These are phyloP conservation scores for Fusarium euwallaceae DNA, from an alignment of 2,329 filamentous ascomycete species.

Conservation along the genomic window DNA sequence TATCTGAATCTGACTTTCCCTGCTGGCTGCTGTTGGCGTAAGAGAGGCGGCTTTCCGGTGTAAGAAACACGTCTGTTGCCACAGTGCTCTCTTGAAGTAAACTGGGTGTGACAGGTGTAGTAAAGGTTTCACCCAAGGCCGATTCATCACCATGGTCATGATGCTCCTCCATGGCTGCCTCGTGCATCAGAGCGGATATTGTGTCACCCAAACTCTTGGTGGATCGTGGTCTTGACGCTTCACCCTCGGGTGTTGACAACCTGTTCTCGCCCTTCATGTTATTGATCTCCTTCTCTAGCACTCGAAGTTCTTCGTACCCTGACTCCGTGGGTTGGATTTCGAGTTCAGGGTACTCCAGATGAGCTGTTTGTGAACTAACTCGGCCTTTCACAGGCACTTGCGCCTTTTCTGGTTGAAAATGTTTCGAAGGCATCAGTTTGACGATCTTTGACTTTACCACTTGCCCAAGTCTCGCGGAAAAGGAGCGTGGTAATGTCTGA, in stretches of 20 bases:
- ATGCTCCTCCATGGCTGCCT: slow-evolving; percentile 20
- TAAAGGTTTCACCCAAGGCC: not conserved
- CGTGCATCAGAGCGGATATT: slow-evolving; percentile 38
- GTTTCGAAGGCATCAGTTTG: slow-evolving; percentile 15
- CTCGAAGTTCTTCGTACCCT: slow-evolving; percentile 39
- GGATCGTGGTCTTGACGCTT: slow-evolving; percentile 16
- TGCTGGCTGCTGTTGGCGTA: not conserved
- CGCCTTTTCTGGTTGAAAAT: slow-evolving; percentile 3
- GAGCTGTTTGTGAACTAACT: not conserved
- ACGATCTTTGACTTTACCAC: slow-evolving; percentile 41
- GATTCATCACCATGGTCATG: slow-evolving; percentile 4
- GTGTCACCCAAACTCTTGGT: slow-evolving; percentile 31
- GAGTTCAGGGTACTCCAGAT: slow-evolving; percentile 44
- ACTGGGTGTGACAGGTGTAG: slow-evolving; percentile 31
- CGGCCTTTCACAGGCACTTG: not conserved
- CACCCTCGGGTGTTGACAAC: not conserved
- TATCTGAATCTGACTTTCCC: not conserved
- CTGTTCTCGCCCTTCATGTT: slow-evolving; percentile 29
- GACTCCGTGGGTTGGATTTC: slow-evolving; percentile 39
- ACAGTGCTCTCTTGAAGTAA: slow-evolving; percentile 27
- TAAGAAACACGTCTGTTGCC: slow-evolving; percentile 39
- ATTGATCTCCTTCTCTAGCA: slow-evolving; percentile 36
- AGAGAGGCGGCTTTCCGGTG: slow-evolving; percentile 39
- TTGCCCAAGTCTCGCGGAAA: slow-evolving; percentile 49
- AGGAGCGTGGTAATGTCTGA: slow-evolving; percentile 37